Percentiles rank a stretch among this genome's conserved stretches.
phyloP scores from a whole-genome alignment of 345 rosid species.

The Anastatica hierochuntica region DNA sequence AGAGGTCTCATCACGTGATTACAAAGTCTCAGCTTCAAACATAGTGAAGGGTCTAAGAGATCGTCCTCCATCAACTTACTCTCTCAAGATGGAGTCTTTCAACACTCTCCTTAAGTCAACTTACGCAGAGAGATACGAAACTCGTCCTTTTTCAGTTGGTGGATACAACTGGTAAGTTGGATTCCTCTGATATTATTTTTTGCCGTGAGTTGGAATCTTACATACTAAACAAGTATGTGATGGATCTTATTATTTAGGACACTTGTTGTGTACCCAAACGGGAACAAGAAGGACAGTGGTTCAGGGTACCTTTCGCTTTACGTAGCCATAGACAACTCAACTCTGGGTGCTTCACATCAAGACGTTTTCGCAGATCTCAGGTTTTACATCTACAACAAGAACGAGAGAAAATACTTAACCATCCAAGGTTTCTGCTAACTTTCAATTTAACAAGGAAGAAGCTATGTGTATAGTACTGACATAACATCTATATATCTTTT shows the following conservation, averaged over 20 bases:
- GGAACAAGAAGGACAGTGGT: conserved; percentile 10
- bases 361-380: conserved; percentile 16
- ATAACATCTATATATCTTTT: background rate
- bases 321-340: conserved; percentile 13
- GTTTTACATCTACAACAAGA: conserved; percentile 18
- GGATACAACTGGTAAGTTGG: conserved; percentile 11
- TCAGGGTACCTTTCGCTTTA: conserved; percentile 20
- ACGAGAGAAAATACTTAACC: conserved; percentile 17
- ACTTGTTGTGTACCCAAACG: conserved; percentile 16
- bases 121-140: background rate
- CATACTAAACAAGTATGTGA: too few relatives aligned
- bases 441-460: background rate
- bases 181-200: too few relatives aligned
- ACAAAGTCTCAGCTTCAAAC: background rate
- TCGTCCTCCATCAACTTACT: conserved; percentile 8
- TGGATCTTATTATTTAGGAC: conserved; percentile 1
- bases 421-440: conserved; percentile 10
- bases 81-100: conserved; percentile 10
- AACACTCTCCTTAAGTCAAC: background rate
- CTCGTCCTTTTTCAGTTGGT: conserved; percentile 1
- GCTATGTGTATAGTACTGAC: background rate
- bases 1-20: background rate
- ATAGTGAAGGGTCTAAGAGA: background rate
- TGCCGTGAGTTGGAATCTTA: background rate
- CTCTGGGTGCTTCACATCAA: background rate